Base-by-base conservation (phyloP, 345 rosid species). In the Melaleuca quinquenervia region DNA sequence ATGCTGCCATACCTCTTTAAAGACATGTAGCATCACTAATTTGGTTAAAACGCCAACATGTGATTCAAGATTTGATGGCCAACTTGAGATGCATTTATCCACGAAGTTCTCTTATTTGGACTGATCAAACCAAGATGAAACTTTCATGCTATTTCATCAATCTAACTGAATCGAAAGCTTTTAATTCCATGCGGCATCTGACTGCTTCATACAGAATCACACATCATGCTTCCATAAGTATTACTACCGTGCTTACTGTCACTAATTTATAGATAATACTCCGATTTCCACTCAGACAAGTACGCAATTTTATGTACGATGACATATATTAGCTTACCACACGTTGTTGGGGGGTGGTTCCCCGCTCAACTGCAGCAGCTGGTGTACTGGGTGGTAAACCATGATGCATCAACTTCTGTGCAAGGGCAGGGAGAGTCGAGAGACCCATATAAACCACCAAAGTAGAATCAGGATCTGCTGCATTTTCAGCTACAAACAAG, bases 361-460 rank as follows among this genome's bases (percentile, higher is more conserved):
- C 98, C 85, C 96, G 92, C 91, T 97, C 99, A 84, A 97, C 92
- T 27, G 99, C 99, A 85, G 92, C 95, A 80, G 99, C 97, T 50
- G 99, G 99, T 56, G 98, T 97, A 85, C 89, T 91, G 53, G 88
- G 88, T 55, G 97, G 96, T 22, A 97, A 92, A 88, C 99, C 99
- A 82, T 95, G 98, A 82, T 92, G 90, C 93, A 96, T 97, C 89
- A 97, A 90, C 88, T 94, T 97, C 41, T 80, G 89, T 3, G 98
- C 96, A 64, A 97, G 96, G 70, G 97, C 91, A 82, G 99, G 99
- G 78, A 97, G 94, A 6, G 99, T 97, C 45, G 99, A 93, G 85
- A 96, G 92, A 83, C 99, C 99, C 99, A 97, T 96, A 87, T 97
- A 96, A 50, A 97, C 95, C 44, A 97, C 99, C 52, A 96, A 89